These are phyloP conservation scores for Colletotrichum acutatum DNA, from an alignment of 2,329 filamentous ascomycete genomes.

Conservation along the genomic window DNA sequence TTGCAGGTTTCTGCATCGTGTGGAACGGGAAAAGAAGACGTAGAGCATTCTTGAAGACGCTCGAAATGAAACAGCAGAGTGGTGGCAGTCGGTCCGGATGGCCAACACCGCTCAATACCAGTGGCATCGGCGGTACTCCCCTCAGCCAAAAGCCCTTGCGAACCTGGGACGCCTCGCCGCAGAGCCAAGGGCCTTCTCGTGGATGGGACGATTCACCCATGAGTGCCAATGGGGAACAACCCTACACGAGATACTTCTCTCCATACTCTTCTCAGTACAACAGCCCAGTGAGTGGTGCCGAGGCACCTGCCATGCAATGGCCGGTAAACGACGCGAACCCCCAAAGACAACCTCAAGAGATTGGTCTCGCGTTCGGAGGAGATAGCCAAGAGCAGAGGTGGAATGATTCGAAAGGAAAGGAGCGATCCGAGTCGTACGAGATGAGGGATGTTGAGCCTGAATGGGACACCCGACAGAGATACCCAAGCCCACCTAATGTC, in stretches of 20 bases:
- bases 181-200: slow-evolving; percentile 63
- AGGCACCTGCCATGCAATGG: slow-evolving; percentile 52
- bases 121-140: slow-evolving; percentile 38
- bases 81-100: slow-evolving; percentile 47
- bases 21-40: slow-evolving; percentile 67
- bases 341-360: slow-evolving; percentile 42
- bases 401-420: slow-evolving; percentile 48
- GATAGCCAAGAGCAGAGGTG: slow-evolving; percentile 46
- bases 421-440: slow-evolving; percentile 61
- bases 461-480: slow-evolving; percentile 38
- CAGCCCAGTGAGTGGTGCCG: slow-evolving; percentile 59
- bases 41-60: slow-evolving; percentile 59
- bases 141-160: slow-evolving; percentile 45
- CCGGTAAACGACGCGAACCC: slow-evolving; percentile 40
- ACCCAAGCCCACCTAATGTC: slow-evolving; percentile 53
- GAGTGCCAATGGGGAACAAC: slow-evolving; percentile 53
- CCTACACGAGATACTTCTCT: slow-evolving; percentile 63
- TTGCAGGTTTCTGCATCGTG: slow-evolving; percentile 64
- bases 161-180: slow-evolving; percentile 66
- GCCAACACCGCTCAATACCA: slow-evolving; percentile 48
- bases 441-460: slow-evolving; percentile 56
- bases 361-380: slow-evolving; percentile 46
- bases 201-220: slow-evolving; percentile 63
- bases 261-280: slow-evolving; percentile 68
- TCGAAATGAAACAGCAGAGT: slow-evolving; percentile 49